Evolutionary conservation across 257 asterid species (phyloP).

Genomic region (Penstemon eatonii): DNA sequence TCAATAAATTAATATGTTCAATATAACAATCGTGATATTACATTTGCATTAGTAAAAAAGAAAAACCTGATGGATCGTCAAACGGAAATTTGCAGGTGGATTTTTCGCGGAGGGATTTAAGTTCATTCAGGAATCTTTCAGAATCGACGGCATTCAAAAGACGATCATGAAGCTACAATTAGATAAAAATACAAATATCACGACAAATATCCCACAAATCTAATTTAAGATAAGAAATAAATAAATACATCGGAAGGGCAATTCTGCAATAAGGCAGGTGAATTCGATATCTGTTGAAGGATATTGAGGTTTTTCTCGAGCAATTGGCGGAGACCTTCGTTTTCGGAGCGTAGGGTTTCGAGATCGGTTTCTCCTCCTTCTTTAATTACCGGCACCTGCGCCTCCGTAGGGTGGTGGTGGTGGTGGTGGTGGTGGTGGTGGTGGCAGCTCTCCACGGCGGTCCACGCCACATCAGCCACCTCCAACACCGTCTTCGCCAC

Average conservation of each 20-base stretch:
- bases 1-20: no score
- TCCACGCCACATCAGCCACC: conserved; percentile 90
- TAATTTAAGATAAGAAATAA: background rate
- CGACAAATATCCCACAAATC: background rate
- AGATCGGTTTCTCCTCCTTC: conserved; percentile 35
- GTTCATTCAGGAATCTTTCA: conserved; percentile 55
- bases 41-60: background rate
- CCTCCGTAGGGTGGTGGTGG: conserved; percentile 36
- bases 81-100: conserved; percentile 57
- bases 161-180: conserved; percentile 69
- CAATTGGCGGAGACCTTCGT: conserved; percentile 60
- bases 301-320: conserved; percentile 76
- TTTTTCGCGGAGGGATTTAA: conserved; percentile 47
- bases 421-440: conserved; percentile 54
- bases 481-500: conserved; percentile 89
- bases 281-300: conserved; percentile 50
- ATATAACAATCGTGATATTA: no score
- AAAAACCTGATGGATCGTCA: conserved; percentile 66
- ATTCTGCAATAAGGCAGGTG: conserved; percentile 47
- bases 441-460: conserved; percentile 73
- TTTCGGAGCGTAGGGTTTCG: conserved; percentile 60
- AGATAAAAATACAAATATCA: background rate
- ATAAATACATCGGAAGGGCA: conserved; percentile 74
- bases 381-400: conserved; percentile 29
- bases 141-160: conserved; percentile 61